Evolutionary conservation across 805 yeast genomes (phyloP).

Genomic region (Suhomyces kilbournensis): DNA sequence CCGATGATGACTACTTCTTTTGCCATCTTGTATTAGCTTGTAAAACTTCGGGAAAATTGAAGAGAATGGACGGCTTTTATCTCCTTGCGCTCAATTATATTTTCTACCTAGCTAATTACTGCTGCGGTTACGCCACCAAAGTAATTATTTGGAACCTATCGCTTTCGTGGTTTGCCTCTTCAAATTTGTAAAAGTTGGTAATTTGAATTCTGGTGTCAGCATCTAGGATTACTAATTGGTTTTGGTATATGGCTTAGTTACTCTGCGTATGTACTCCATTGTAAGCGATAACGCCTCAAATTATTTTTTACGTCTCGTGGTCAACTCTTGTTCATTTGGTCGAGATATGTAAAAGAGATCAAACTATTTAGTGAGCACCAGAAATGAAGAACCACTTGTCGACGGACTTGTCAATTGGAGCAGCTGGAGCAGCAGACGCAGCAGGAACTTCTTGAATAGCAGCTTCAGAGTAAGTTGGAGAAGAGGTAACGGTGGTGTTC

Average conservation of each 20-base stretch:
- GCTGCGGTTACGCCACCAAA: not conserved
- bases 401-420: slow-evolving; percentile 92
- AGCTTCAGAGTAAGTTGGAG: slow-evolving; percentile 49
- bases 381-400: slow-evolving; percentile 99
- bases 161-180: not conserved
- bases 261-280: not conserved
- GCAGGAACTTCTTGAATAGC: slow-evolving; percentile 58
- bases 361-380: slow-evolving; percentile 51
- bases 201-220: not conserved
- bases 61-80: not conserved
- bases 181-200: not conserved
- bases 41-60: not conserved
- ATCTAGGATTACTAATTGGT: not conserved
- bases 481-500: slow-evolving; percentile 64
- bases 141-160: not conserved
- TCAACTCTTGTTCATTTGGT: not conserved
- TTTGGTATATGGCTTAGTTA: not conserved
- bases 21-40: slow-evolving; percentile 2
- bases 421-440: slow-evolving; percentile 72
- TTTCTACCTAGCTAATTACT: not conserved
- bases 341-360: not conserved
- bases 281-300: not conserved
- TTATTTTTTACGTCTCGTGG: not conserved
- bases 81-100: not conserved
- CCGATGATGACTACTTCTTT: slow-evolving; percentile 31